Percentiles rank a stretch among this genome's conserved stretches.
Evolutionary conservation across 2,329 filamentous ascomycete species (phyloP).

Genomic region (Hypomyces perniciosus): DNA sequence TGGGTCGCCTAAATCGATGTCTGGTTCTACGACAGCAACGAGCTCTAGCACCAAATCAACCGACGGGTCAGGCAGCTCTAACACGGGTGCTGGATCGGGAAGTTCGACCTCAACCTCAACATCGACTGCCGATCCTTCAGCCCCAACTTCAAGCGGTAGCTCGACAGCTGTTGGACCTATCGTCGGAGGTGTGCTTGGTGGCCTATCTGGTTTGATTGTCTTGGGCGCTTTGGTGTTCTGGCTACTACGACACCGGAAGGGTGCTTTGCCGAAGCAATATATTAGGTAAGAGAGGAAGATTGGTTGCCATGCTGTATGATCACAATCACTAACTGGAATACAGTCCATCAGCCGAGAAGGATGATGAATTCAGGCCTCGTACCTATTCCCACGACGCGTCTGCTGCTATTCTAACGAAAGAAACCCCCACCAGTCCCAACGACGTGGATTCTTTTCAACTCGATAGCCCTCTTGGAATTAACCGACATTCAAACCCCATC

Average conservation of each 20-base stretch:
- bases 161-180: slow-evolving; percentile 42
- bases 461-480: background rate
- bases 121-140: slow-evolving; percentile 17
- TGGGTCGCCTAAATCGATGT: slow-evolving; percentile 18
- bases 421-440: background rate
- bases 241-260: slow-evolving; percentile 37
- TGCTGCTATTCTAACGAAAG: background rate
- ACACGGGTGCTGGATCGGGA: slow-evolving; percentile 6
- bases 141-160: slow-evolving; percentile 23
- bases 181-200: slow-evolving; percentile 49
- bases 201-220: slow-evolving; percentile 40
- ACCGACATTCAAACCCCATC: slow-evolving; percentile 1
- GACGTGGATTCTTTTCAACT: slow-evolving; percentile 3
- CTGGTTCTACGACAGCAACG: background rate
- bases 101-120: slow-evolving; percentile 15
- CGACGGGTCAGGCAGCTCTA: background rate
- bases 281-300: slow-evolving; percentile 29
- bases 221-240: slow-evolving; percentile 38
- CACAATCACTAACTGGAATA: slow-evolving; percentile 16
- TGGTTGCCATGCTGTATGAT: slow-evolving; percentile 1
- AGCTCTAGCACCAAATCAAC: background rate
- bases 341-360: slow-evolving; percentile 21
- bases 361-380: background rate
- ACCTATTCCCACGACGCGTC: background rate
- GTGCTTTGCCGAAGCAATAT: slow-evolving; percentile 21